These are phyloP conservation scores for Phoma herbarum DNA, from an alignment of 2,329 filamentous ascomycete species.

Conservation along the genomic window DNA sequence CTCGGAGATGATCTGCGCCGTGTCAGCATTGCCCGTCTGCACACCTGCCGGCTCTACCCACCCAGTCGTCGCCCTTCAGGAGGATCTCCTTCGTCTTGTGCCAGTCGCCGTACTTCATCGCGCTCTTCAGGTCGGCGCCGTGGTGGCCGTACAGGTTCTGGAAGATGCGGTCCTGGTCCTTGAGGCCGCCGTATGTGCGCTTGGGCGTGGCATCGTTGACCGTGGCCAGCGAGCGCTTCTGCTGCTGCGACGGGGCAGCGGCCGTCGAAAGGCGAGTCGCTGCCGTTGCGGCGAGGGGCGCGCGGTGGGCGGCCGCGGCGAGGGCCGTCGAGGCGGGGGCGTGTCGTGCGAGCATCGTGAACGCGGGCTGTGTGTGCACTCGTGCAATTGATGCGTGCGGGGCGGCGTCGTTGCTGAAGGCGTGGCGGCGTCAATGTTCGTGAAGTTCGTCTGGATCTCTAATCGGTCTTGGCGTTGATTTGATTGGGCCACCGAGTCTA, in stretches of 20 bases:
- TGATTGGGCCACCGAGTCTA: slow-evolving; percentile 21
- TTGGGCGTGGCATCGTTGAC: slow-evolving; percentile 64
- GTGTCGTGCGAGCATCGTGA: slow-evolving; percentile 54
- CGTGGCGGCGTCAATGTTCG: slow-evolving; percentile 36
- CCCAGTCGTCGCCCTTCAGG: slow-evolving; percentile 95
- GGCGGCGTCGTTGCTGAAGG: slow-evolving; percentile 40
- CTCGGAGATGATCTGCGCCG: slow-evolving; percentile 83
- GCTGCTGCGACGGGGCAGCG: slow-evolving; percentile 56
- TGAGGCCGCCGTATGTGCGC: slow-evolving; percentile 81
- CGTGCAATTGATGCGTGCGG: slow-evolving; percentile 52
- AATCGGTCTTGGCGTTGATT: slow-evolving; percentile 24
- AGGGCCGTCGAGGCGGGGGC: slow-evolving; percentile 52
- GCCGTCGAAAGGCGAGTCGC: slow-evolving; percentile 51
- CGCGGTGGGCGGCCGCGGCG: slow-evolving; percentile 52
- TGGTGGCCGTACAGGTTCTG: slow-evolving; percentile 97
- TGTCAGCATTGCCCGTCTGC: slow-evolving; percentile 29
- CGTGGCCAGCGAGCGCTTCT: slow-evolving; percentile 73
- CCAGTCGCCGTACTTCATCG: slow-evolving; percentile 99
- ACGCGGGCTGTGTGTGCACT: slow-evolving; percentile 33
- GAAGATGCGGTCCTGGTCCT: slow-evolving; percentile 98
- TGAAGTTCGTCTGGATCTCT: slow-evolving; percentile 34
- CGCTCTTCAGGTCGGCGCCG: slow-evolving; percentile 88
- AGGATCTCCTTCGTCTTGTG: slow-evolving; percentile 99
- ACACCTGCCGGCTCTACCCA: slow-evolving; percentile 43
- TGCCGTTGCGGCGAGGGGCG: slow-evolving; percentile 51